A percentile compares a stretch with the other conserved stretches of the same genome.
Conservation (phyloP, 768 basidiomycete species). For the Boletus huronensis region DNA sequence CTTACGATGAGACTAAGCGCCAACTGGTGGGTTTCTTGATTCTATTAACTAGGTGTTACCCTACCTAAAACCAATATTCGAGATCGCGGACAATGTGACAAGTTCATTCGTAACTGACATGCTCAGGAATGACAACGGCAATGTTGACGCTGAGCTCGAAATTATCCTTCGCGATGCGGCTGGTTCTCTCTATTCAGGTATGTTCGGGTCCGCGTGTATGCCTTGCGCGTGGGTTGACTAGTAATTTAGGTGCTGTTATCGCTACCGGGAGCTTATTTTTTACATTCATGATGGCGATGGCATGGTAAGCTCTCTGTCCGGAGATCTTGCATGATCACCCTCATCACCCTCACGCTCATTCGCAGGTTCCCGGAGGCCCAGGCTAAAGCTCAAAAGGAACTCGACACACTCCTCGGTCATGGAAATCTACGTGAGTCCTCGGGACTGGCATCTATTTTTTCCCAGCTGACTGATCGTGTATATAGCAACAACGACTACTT, state of each 20-base stretch:
- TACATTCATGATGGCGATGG: conserved; percentile 7
- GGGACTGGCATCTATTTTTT: too few relatives aligned
- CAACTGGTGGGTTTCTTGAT: background rate
- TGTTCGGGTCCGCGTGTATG: background rate
- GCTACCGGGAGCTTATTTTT: conserved; percentile 2
- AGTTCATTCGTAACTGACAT: conserved; percentile 4
- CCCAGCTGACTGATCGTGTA: background rate
- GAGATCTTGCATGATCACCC: too few relatives aligned
- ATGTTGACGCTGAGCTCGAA: background rate
- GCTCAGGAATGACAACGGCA: background rate
- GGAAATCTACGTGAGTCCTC: conserved; percentile 1
- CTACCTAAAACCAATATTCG: background rate
- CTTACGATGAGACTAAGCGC: conserved; percentile 6
- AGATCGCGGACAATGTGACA: background rate
- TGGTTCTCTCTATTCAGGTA: conserved; percentile 7
- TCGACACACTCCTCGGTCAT: conserved; percentile 3
- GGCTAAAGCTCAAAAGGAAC: conserved; percentile 1
- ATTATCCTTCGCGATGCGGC: conserved; percentile 5
- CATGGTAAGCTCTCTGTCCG: background rate
- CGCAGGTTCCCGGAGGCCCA: conserved; percentile 1
- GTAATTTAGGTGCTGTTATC: background rate
- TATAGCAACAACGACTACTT: background rate
- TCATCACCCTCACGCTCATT: background rate
- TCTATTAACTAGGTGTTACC: background rate
- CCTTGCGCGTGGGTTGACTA: background rate